Evolutionary conservation across 306 rosid genomes (phyloP).

Genomic region (Trifolium subterraneum): DNA sequence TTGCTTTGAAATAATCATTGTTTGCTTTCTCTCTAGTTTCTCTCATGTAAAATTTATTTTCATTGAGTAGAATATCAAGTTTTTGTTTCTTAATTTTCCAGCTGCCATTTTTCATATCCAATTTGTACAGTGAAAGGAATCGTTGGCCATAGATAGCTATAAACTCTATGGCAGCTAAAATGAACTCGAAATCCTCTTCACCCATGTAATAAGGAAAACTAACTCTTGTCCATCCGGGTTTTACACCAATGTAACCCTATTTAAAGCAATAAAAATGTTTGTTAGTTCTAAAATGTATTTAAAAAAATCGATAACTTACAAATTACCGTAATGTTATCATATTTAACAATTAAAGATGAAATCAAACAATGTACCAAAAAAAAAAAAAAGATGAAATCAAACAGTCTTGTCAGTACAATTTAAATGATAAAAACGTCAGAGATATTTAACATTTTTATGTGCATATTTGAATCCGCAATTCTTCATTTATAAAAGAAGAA

Average conservation of each 20-base stretch:
- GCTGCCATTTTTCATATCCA: conserved; percentile 58
- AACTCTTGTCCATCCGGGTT: conserved; percentile 90
- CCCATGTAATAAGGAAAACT: conserved; percentile 84
- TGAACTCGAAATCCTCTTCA: conserved; percentile 68
- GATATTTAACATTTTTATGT: too few relatives aligned
- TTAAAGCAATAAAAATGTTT: background rate
- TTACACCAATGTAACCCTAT: conserved; percentile 74
- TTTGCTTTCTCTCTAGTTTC: background rate
- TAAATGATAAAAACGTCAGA: too few relatives aligned
- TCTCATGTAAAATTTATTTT: conserved; percentile 35
- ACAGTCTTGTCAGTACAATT: too few relatives aligned
- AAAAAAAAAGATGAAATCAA: too few relatives aligned
- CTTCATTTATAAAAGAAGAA: too few relatives aligned
- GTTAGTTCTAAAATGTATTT: background rate
- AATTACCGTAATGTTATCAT: too few relatives aligned
- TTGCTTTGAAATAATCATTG: background rate
- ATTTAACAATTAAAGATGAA: too few relatives aligned
- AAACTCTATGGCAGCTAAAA: conserved; percentile 69
- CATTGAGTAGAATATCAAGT: conserved; percentile 45
- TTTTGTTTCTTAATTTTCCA: conserved; percentile 59
- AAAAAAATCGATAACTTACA: too few relatives aligned
- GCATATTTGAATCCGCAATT: too few relatives aligned
- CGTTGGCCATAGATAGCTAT: conserved; percentile 69
- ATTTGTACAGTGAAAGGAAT: conserved; percentile 64
- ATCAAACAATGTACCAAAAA: too few relatives aligned